Evolutionary conservation across 768 basidiomycete species (phyloP).

Genomic region (Leucosporidium scottii): DNA sequence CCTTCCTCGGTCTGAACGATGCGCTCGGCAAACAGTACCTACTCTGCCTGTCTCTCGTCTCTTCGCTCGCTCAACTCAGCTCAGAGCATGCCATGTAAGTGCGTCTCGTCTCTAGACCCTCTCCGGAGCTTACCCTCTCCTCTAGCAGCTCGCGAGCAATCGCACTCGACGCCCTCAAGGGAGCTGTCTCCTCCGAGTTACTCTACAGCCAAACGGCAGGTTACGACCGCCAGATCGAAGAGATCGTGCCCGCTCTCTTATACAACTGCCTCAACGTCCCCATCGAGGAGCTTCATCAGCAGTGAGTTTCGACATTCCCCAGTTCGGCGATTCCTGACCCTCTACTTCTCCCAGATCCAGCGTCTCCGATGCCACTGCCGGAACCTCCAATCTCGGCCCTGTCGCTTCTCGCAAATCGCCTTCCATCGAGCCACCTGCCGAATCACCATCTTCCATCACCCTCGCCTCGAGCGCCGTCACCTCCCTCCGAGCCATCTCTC

Average conservation of each 20-base stretch:
- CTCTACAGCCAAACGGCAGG: conserved; percentile 10
- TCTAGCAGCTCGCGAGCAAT: conserved; percentile 4
- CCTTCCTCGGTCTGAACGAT: conserved; percentile 12
- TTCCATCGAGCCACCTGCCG: conserved; percentile 2
- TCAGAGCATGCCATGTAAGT: not conserved
- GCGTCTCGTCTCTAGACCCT: not conserved
- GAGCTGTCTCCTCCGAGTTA: conserved; percentile 14
- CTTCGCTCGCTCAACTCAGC: conserved; percentile 5
- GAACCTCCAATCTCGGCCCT: not conserved
- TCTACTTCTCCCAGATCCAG: not conserved
- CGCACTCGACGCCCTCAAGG: conserved; percentile 19
- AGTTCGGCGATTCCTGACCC: not conserved
- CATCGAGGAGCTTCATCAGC: not conserved
- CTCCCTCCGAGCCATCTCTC: conserved; percentile 6
- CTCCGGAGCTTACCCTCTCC: not conserved
- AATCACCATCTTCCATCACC: not conserved
- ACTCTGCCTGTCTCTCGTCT: conserved; percentile 14
- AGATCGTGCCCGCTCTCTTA: conserved; percentile 15
- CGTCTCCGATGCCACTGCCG: not conserved
- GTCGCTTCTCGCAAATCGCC: conserved; percentile 14
- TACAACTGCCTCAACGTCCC: conserved; percentile 6
- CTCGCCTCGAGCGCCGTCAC: conserved; percentile 11
- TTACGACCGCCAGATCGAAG: conserved; percentile 17
- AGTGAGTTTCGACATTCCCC: not conserved
- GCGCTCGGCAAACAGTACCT: conserved; percentile 19